Conservation (phyloP, 1,284 basidiomycete genomes). For the Naganishia liquefaciens region DNA sequence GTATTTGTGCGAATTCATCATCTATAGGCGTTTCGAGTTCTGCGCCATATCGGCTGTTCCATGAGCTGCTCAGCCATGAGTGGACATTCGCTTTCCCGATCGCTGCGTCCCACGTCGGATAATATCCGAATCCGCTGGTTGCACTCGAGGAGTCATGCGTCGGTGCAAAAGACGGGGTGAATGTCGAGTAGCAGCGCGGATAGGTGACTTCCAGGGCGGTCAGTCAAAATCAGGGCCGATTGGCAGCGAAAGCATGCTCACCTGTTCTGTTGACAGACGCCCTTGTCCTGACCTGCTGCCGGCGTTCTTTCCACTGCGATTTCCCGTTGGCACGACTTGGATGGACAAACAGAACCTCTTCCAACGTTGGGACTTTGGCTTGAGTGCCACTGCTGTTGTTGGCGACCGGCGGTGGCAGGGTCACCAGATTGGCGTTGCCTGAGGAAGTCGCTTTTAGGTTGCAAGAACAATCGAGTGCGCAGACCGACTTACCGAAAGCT, state of each 20-base stretch:
- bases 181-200: slow-evolving; percentile 18
- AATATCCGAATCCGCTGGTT: slow-evolving; percentile 28
- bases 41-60: slow-evolving; percentile 2
- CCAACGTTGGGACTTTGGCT: slow-evolving; percentile 3
- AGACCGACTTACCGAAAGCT: slow-evolving; percentile 20
- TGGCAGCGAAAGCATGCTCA: not conserved
- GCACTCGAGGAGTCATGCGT: slow-evolving; percentile 32
- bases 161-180: slow-evolving; percentile 33
- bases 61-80: not conserved
- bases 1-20: not conserved
- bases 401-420: slow-evolving; percentile 4
- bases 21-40: not conserved
- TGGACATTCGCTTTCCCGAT: slow-evolving; percentile 1
- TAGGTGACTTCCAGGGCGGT: slow-evolving; percentile 23
- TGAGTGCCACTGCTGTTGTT: not conserved
- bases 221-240: not conserved
- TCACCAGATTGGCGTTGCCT: slow-evolving; percentile 15
- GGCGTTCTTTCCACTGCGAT: slow-evolving; percentile 11
- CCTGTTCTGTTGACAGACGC: slow-evolving; percentile 7
- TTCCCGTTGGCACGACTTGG: slow-evolving; percentile 7
- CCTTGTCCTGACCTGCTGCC: not conserved
- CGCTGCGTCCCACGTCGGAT: slow-evolving; percentile 26
- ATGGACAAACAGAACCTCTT: slow-evolving; percentile 22
- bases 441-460: not conserved
- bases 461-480: not conserved